Base-by-base conservation (phyloP, 306 rosid species). In the Trifolium repens region DNA sequence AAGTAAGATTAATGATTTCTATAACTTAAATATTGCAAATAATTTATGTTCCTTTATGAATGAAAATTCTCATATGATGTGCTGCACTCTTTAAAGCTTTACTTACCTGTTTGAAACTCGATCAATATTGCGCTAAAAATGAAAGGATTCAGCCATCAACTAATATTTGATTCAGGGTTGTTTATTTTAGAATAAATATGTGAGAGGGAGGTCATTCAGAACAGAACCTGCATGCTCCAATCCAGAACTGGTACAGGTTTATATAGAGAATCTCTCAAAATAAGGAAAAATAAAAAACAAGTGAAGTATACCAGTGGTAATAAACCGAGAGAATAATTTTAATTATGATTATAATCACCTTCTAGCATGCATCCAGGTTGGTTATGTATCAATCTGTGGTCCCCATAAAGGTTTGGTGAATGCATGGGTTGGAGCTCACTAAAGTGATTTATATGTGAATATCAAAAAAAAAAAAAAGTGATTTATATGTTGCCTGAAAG, bases 1-100 rank as follows among this genome's bases (percentile, higher is more conserved):
- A 91, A 84, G 97, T 89, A 82, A 86, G 91, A 67, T 40, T 53
- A 19, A 30, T 59, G 17, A 9, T 37, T 81, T 71, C 9, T 5
- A 19, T 5, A 2, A 30, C 52, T 59, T 65, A 26, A 15, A 32
- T 12, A 66, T 17, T 76, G 44, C 52, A 80, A 39, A 75, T 52
- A 58, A 6, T 9, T 69, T 53, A 10, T 34, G 15, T 16, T 43
- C 47, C 9, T 60, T 19, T 44, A 46, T 27, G 26, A 22, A 60
- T 70, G 40, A 34, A 2, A 63, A 9, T 30, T 53, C 17, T 46
- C 8, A 53, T 27, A 47, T 63, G 19, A 35, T 64, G 37, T 30
- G 17, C 59, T 30, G 10, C 22, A 17, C 6, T 63, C 26, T 62
- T 60, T 22, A 19, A 34, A 17, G 65, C 82, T 71, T 62, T 60